Conservation (phyloP, 2,329 filamentous ascomycete genomes). For the Macrophomina phaseolina region DNA sequence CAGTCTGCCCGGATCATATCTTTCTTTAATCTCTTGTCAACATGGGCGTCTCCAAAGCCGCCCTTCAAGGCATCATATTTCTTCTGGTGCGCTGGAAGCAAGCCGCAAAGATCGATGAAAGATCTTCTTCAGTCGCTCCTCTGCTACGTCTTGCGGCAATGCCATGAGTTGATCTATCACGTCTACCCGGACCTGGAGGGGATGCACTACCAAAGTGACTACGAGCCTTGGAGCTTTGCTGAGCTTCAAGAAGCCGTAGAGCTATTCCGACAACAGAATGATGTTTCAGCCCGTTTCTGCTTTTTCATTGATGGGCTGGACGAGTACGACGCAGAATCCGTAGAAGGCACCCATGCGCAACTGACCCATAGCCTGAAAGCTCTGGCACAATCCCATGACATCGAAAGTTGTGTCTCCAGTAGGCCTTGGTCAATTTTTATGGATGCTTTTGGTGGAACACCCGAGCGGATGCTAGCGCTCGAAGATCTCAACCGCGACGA, state of each 20-base stretch:
- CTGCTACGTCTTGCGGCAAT: slow-evolving; percentile 37
- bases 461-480: neutral
- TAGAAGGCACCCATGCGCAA: neutral
- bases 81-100: slow-evolving; percentile 50
- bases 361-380: neutral
- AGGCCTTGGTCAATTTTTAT: slow-evolving; percentile 30
- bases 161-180: neutral
- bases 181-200: neutral
- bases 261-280: no score
- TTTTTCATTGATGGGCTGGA: slow-evolving; percentile 15
- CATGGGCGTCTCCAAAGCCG: slow-evolving; percentile 17
- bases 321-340: neutral
- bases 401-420: slow-evolving; percentile 30
- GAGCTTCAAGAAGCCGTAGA: neutral
- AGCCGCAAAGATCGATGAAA: slow-evolving; percentile 48
- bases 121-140: slow-evolving; percentile 48
- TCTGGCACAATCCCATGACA: neutral
- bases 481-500: neutral
- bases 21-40: no score
- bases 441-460: slow-evolving; percentile 26
- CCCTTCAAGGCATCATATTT: slow-evolving; percentile 47
- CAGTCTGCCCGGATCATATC: no score
- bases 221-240: neutral
- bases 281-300: neutral
- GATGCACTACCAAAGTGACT: no score